Conservation (phyloP, 2,329 filamentous ascomycete species). For the Aspergillus brunneoviolaceus region DNA sequence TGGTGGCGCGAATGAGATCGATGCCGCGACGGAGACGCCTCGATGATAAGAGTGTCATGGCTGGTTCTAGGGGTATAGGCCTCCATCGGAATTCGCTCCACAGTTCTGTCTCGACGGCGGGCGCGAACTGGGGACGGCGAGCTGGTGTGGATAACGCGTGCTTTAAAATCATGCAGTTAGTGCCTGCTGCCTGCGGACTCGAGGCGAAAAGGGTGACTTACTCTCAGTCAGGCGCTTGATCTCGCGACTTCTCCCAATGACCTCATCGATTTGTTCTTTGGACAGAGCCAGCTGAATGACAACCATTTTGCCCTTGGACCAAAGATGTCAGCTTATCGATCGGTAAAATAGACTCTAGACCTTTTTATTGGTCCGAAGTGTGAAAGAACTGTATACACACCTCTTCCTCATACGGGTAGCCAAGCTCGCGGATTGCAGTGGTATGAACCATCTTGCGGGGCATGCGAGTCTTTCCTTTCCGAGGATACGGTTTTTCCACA, state of each 20-base stretch:
- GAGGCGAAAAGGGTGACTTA: constrained; percentile 22
- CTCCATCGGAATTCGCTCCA: constrained; percentile 32
- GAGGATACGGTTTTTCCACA: constrained; percentile 59
- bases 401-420: constrained; percentile 85
- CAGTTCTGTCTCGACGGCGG: constrained; percentile 19
- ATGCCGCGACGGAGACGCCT: constrained; percentile 30
- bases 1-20: constrained; percentile 26
- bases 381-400: constrained; percentile 49
- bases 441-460: constrained; percentile 77
- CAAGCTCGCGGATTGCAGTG: constrained; percentile 76
- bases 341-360: background rate
- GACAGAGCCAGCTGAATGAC: constrained; percentile 81
- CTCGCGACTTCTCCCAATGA: constrained; percentile 78
- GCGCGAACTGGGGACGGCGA: constrained; percentile 27
- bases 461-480: constrained; percentile 87
- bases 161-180: constrained; percentile 14
- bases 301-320: constrained; percentile 68
- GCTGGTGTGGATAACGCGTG: constrained; percentile 24
- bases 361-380: background rate
- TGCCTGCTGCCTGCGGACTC: background rate
- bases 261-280: constrained; percentile 86
- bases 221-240: constrained; percentile 36
- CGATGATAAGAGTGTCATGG: constrained; percentile 34
- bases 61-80: constrained; percentile 27
- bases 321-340: constrained; percentile 10